These are phyloP conservation scores for Tubosaeta sp. DNA, from an alignment of 768 basidiomycete genomes.

Conservation along the genomic window DNA sequence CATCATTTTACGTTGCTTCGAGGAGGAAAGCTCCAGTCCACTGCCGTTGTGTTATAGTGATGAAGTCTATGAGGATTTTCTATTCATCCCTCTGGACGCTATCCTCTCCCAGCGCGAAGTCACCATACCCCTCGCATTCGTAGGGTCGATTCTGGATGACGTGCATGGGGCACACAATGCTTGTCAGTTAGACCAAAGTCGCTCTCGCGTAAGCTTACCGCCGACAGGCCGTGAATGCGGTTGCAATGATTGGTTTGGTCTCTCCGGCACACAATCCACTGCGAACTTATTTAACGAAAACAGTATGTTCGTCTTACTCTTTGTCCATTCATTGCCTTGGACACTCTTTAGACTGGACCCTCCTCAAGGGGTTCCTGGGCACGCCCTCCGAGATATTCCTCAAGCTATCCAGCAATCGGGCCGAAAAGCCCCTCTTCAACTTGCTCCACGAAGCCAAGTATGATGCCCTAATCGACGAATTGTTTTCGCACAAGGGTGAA, in stretches of 20 bases:
- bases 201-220: background rate
- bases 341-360: constrained; percentile 7
- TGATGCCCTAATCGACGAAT: constrained; percentile 3
- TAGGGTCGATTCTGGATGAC: constrained; percentile 15
- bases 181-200: constrained; percentile 1
- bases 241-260: background rate
- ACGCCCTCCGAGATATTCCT: background rate
- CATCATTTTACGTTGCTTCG: constrained; percentile 10
- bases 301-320: background rate
- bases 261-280: background rate
- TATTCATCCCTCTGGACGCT: background rate
- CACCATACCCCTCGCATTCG: background rate
- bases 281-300: constrained; percentile 12
- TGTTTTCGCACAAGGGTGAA: constrained; percentile 6
- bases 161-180: constrained; percentile 4
- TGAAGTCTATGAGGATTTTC: background rate
- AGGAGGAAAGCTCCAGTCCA: constrained; percentile 10
- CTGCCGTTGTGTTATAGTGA: constrained; percentile 5
- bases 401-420: background rate
- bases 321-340: background rate
- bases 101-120: constrained; percentile 7
- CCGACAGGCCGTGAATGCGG: constrained; percentile 8
- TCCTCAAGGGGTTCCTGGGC: constrained; percentile 5
- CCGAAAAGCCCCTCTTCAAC: constrained; percentile 9
- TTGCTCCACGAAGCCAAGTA: constrained; percentile 3